phyloP scores from a whole-genome alignment of 768 basidiomycete genomes.

The Boletus eberwhitei region DNA sequence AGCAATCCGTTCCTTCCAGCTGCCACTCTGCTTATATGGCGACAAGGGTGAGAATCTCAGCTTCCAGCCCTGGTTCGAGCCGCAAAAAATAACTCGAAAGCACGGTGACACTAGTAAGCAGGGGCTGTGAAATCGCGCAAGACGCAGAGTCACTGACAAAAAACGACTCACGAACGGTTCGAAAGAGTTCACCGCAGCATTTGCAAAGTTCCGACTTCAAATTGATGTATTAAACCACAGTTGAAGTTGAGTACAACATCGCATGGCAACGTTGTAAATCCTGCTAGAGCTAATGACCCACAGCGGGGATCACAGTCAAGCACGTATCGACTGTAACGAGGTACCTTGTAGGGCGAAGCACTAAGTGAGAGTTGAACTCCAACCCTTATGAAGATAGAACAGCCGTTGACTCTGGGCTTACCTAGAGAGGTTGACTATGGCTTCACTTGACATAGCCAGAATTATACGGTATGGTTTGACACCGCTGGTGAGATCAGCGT shows the following conservation, averaged over 20 bases:
- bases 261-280: not conserved
- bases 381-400: not conserved
- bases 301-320: not conserved
- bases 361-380: not conserved
- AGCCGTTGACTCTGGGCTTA: not conserved
- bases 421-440: not conserved
- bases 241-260: not conserved
- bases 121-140: not conserved
- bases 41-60: conserved; percentile 1
- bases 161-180: not conserved
- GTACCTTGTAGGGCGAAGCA: not conserved
- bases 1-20: not conserved
- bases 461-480: not conserved
- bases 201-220: not conserved
- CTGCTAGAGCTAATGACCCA: not conserved
- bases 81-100: not conserved
- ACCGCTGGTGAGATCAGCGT: too few relatives aligned
- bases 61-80: not conserved
- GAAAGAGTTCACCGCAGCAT: not conserved
- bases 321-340: too few relatives aligned
- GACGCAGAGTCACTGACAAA: not conserved
- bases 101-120: not conserved
- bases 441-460: not conserved
- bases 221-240: not conserved
- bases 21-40: not conserved